Base-by-base conservation (phyloP, 768 basidiomycete genomes). In the Rhodotorula graminis region DNA sequence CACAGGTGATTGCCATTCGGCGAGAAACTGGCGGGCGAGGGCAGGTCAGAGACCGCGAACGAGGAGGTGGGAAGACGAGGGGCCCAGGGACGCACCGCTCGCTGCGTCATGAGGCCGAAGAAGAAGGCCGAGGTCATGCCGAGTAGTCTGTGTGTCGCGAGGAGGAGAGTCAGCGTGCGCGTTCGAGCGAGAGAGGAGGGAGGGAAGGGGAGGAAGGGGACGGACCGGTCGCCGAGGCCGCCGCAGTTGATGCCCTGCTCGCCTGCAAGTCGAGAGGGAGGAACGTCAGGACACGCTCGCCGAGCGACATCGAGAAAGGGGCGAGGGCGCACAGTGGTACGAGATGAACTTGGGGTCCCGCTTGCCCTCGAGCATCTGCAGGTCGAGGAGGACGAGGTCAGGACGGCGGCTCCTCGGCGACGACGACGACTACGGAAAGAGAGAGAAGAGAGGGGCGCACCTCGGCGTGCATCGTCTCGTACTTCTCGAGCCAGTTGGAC, bases 71-170 rank as follows among this genome's bases (percentile, higher is more conserved):
- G 25, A n/a, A 18, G n/a, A n/a, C n/a, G n/a, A 31, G 6, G 40
- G 4, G 37, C 37, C 5, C 37, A 37, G 37, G 18, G 8, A 49
- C 72, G 16, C 42, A 69, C 72, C 9, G 73, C 66, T 19, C 73
- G 69, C 25, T 74, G 53, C n/a, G 73, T 74, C 14, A 74, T 12
- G 14, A 74, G 53, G 27, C 73, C 73, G 46, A 70, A 70, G 73
- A 70, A 74, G 66, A 74, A 70, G 37, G 73, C 66, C 14, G 73
- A 74, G 49, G 73, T 74, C 73, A 74, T 74, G 42, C 73, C 73
- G 53, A 74, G 69, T 0, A 74, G 52, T 27, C 50, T 52, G 50
- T 11, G 50, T 8, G 4, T 6, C 1, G 10, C 7, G 47, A 21
- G 23, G 21, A 21, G 23, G 47, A 14, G 25, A 27, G 50, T 52